Evolutionary conservation across 257 asterid species (phyloP), one percentile per base, ranked within the genome.

Genomic region (Gynochthodes officinalis): DNA sequence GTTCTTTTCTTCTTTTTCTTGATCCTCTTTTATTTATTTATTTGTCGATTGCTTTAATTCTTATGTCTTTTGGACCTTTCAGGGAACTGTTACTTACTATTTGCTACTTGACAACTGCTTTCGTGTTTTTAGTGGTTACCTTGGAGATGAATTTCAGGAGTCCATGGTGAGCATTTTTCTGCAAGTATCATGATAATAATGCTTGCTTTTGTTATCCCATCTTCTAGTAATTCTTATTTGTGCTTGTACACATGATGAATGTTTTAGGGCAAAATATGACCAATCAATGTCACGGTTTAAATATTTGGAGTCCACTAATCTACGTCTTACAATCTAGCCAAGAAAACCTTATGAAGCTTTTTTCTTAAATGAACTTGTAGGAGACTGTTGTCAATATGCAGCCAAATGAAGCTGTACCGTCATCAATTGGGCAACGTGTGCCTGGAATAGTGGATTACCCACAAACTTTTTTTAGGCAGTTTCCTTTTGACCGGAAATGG

Each of bases 81-180:
- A 93, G 98, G 95, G 96, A 57, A 93, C 98, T 11, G 93, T 93
- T 68, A 81, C 98, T 19, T 93, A 90, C 84, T 93, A 86, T 84
- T 80, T 93, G 83, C 87, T 93, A 64, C 84, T 90, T 32, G 98
- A 93, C 91, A 93, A 93, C 72, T 90, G 96, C 69, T 89, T 86
- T 73, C 91, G 90, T 68, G 86, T 72, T 78, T 79, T 90, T 77
- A 89, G 79, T 76, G 96, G 98, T 80, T 90, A 93, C 78, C 90
- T 90, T 76, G 97, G 98, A 74, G 92, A 92, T 82, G 98, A 90
- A 83, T 93, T 89, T 80, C 88, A 86, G 80, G 98, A 90, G 82
- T 82, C 85, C 55, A 71, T 86, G 95, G 98, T 93, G 62, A 16
- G 85, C 66, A 27, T 46, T 74, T 73, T 35, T 44, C 27, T 76